A percentile compares a stretch with the other conserved stretches of the same genome.
Conservation (phyloP, 345 rosid species). For the Syzygium grande region DNA sequence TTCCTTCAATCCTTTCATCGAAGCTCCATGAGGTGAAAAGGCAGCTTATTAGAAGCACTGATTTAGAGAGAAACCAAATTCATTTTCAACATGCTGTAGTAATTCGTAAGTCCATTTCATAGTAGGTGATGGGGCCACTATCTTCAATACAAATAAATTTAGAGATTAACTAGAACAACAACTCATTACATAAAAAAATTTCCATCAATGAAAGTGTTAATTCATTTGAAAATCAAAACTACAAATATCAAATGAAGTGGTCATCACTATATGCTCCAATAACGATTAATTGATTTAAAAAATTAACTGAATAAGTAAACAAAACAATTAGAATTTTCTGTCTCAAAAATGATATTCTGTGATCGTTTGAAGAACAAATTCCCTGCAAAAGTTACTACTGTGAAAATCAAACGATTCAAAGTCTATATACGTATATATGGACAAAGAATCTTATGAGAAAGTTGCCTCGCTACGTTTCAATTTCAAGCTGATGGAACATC, state of each 20-base stretch:
- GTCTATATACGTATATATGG: not conserved
- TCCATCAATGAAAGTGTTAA: not conserved
- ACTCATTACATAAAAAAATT: rapidly evolving
- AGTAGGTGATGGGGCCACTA: no score
- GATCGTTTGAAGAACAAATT: no score
- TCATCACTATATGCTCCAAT: not conserved
- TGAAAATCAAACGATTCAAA: not conserved
- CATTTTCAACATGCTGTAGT: not conserved
- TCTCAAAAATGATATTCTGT: no score
- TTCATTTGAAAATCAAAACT: not conserved
- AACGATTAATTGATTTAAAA: no score
- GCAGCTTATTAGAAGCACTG: not conserved
- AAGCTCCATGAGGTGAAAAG: not conserved
- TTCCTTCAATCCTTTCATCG: not conserved
- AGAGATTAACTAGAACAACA: not conserved
- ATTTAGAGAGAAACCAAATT: not conserved
- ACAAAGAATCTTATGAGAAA: not conserved
- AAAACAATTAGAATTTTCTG: no score
- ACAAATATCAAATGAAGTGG: not conserved
- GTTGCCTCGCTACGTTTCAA: not conserved
- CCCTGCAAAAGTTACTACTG: not conserved
- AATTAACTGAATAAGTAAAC: no score
- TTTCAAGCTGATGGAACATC: not conserved
- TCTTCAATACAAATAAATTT: not conserved
- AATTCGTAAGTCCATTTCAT: not conserved